Evolutionary conservation across 371 early-diverging fungal species (phyloP).

Genomic region (Haplosporangium sp.): DNA sequence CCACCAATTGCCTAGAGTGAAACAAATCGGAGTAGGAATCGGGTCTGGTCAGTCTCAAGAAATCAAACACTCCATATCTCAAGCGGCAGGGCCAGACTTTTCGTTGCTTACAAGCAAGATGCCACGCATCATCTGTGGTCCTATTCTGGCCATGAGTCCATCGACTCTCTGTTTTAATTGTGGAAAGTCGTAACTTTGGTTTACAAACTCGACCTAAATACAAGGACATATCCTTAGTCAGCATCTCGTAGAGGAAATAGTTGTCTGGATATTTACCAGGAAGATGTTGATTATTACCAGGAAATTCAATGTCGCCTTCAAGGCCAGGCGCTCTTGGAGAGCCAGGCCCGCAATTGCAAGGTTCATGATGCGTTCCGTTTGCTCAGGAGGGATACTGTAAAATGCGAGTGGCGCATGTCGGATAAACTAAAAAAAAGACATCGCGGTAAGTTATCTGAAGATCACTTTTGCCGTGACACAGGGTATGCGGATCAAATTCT

Average conservation of each 20-base stretch:
- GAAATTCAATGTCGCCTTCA: constrained; percentile 68
- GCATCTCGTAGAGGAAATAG: neutral
- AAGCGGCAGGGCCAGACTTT: neutral
- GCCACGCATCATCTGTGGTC: constrained; percentile 66
- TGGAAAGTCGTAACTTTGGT: constrained; percentile 60
- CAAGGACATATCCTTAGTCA: neutral
- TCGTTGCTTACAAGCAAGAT: constrained; percentile 59
- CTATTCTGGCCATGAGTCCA: constrained; percentile 60
- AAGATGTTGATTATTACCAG: constrained; percentile 55
- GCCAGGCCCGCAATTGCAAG: constrained; percentile 69
- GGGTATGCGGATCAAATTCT: neutral
- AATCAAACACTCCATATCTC: neutral
- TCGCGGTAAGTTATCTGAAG: neutral
- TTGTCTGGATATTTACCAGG: neutral
- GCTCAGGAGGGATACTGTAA: constrained; percentile 62
- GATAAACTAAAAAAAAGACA: constrained; percentile 55
- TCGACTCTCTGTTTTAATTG: constrained; percentile 58
- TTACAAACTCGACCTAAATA: constrained; percentile 64
- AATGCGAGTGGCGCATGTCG: constrained; percentile 66
- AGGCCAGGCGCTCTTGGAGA: constrained; percentile 69
- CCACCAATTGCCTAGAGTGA: constrained; percentile 73
- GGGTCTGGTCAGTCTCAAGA: no score
- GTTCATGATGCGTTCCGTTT: constrained; percentile 61
- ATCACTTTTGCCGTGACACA: neutral
- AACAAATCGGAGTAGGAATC: neutral